Evolutionary conservation across 2,329 filamentous ascomycete genomes (phyloP).

Genomic region (Aspergillus sp.): DNA sequence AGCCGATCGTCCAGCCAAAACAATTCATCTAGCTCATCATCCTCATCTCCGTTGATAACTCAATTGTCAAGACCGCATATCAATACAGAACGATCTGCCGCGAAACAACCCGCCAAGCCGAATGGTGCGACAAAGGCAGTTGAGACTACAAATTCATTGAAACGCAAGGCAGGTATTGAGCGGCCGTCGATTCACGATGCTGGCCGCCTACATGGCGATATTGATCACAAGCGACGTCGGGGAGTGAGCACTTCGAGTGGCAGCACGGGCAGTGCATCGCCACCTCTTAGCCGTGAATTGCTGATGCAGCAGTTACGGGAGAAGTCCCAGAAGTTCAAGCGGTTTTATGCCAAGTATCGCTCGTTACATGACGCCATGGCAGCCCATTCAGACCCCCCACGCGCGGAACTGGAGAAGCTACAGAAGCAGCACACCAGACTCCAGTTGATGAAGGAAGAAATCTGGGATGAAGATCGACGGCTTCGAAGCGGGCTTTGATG

Average conservation of each 20-base stretch:
- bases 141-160: conserved; percentile 33
- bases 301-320: conserved; percentile 40
- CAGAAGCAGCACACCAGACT: conserved; percentile 55
- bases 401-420: conserved; percentile 53
- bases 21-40: conserved; percentile 47
- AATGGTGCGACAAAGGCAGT: conserved; percentile 31
- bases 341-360: conserved; percentile 59
- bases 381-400: conserved; percentile 43
- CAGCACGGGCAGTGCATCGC: conserved; percentile 43
- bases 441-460: conserved; percentile 59
- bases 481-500: conserved; percentile 28
- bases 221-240: conserved; percentile 44
- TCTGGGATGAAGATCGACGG: conserved; percentile 47
- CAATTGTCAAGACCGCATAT: conserved; percentile 35
- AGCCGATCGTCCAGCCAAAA: conserved; percentile 42
- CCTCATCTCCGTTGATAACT: conserved; percentile 47
- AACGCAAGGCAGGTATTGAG: conserved; percentile 43
- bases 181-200: conserved; percentile 22
- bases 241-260: conserved; percentile 40
- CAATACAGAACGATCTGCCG: conserved; percentile 15
- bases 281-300: conserved; percentile 37
- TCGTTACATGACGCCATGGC: conserved; percentile 52
- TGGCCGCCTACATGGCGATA: conserved; percentile 35
- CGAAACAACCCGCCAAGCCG: conserved; percentile 24
- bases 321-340: conserved; percentile 53